phyloP scores from a whole-genome alignment of 2,329 filamentous ascomycete genomes.

The Nemania serpens region DNA sequence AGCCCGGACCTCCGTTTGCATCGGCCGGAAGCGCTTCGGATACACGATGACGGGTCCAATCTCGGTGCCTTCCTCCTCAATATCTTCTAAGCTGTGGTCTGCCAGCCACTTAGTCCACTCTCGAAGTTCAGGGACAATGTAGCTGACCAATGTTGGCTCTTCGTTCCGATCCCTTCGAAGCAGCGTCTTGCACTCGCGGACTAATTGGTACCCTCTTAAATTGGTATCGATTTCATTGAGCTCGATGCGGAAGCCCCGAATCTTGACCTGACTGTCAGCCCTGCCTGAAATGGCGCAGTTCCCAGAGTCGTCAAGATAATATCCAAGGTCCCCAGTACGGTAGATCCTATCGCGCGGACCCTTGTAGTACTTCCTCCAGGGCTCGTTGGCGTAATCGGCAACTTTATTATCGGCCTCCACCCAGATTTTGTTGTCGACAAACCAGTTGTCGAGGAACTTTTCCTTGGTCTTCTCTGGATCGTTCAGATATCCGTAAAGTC shows the following conservation, averaged over 20 bases:
- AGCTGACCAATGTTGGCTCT: conserved; percentile 85
- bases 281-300: conserved; percentile 62
- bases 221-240: conserved; percentile 90
- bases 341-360: conserved; percentile 88
- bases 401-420: conserved; percentile 59
- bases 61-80: conserved; percentile 58
- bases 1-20: too few relatives aligned
- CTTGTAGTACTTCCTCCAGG: conserved; percentile 78
- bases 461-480: conserved; percentile 63
- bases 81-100: conserved; percentile 57
- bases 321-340: conserved; percentile 82
- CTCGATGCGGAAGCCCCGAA: conserved; percentile 94
- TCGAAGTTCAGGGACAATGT: conserved; percentile 88
- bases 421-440: conserved; percentile 76
- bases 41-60: too few relatives aligned
- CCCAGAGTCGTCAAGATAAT: conserved; percentile 39
- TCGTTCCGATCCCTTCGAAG: conserved; percentile 83
- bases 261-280: conserved; percentile 90
- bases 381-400: conserved; percentile 59
- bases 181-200: conserved; percentile 85
- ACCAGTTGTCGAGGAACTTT: conserved; percentile 88
- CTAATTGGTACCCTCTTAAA: conserved; percentile 71
- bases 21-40: neutral
- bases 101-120: conserved; percentile 68
- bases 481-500: conserved; percentile 65